Evolutionary conservation across 495 filamentous ascomycete genomes (phyloP), one percentile per base, ranked within the genome.

Genomic region (Lepidopterella palustris): DNA sequence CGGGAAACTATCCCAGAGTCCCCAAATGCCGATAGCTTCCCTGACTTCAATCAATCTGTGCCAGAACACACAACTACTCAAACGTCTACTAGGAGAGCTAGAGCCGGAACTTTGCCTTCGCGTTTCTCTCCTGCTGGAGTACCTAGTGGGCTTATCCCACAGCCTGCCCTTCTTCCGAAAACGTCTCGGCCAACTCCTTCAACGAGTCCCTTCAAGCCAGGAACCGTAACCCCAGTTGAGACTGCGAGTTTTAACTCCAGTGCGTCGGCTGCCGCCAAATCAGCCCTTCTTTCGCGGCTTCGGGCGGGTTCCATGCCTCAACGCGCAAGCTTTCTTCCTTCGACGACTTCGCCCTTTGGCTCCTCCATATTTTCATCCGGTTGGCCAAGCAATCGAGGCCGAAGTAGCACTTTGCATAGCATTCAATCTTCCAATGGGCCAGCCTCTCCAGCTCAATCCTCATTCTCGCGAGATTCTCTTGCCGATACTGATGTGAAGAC

Each of bases 1-100:
- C 88, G 93, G 60, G 93, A 97, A 75, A 96, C 93, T 56, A 96
- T 97, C 53, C 95, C 93, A 63, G 93, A 98, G 76, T 95, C 91
- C 9, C 86, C 86, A n/a, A 90, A 87, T 55, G 90, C 89, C 67
- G 93, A 97, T 74, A 92, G 88, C 59, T 97, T 97, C 66, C 91
- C 93, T 20, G 92, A 97, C 68, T 87, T 95, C 69, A 80, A 87
- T 35, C 83, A 89, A 59, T 78, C 77, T n/a, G 66, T 61, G 45
- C 53, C 78, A 71, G 73, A 82, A 47, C 55, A 59, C 35, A 25
- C 62, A 57, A 53, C 77, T 72, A 63, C 86, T 71, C 72, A 79
- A 64, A 74, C 75, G 76, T 71, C 86, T 78, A 66, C 83, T 40
- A 80, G 87, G 50, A 82, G 93, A 64, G 85, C 90, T 53, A 84